Conservation (phyloP, 139 green algal species). For the Tetraselmis chui region DNA sequence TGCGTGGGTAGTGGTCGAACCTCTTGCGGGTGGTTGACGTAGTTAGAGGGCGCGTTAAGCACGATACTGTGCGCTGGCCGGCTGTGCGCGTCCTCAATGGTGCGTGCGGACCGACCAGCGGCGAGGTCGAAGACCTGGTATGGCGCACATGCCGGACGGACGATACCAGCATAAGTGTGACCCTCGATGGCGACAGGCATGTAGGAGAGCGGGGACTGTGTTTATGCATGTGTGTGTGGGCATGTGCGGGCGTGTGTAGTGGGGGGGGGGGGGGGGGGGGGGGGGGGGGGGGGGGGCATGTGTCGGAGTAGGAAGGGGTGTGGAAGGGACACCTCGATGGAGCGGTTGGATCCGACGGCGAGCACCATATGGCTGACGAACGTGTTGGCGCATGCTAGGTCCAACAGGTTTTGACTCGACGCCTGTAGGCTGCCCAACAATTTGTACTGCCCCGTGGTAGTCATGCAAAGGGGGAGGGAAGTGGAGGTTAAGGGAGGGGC, state of each 20-base stretch:
- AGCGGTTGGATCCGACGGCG: conserved; percentile 29
- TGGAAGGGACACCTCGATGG: conserved; percentile 34
- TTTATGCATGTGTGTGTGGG: no score
- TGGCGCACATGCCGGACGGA: no score
- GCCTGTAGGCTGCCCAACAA: not conserved
- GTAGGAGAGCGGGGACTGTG: no score
- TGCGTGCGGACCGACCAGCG: not conserved
- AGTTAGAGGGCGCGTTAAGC: conserved; percentile 6
- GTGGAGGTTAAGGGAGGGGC: no score
- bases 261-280: no score
- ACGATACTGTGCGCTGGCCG: conserved; percentile 8
- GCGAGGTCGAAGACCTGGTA: conserved; percentile 9
- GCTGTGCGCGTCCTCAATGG: conserved; percentile 4
- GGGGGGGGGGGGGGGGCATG: no score
- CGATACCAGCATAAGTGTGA: not conserved
- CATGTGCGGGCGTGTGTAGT: no score
- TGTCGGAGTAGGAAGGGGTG: no score
- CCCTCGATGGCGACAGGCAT: no score
- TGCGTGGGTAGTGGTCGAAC: no score
- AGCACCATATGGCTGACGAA: conserved; percentile 44
- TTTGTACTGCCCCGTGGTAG: not conserved
- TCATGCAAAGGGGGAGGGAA: not conserved
- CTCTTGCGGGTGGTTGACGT: not conserved
- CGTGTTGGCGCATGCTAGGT: conserved; percentile 30
- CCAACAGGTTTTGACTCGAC: not conserved